Percentiles rank a stretch among this genome's conserved stretches.
phyloP scores from a whole-genome alignment of 2,329 filamentous ascomycete genomes.

The Arthroderma sp. region DNA sequence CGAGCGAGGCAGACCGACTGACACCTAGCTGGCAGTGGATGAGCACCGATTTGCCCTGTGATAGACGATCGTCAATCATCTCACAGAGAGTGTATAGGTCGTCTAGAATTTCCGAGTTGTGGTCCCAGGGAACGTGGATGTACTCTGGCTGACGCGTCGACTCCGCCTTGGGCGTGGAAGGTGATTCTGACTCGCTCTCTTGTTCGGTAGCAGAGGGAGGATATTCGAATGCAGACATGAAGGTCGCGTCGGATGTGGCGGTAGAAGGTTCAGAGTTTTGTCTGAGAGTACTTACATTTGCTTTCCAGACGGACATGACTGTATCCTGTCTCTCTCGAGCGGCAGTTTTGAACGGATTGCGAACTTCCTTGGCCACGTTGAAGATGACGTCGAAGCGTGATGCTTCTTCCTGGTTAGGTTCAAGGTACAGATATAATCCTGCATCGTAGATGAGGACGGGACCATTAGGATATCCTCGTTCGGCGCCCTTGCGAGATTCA shows the following conservation, averaged over 20 bases:
- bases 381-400: conserved; percentile 50
- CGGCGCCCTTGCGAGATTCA: conserved; percentile 50
- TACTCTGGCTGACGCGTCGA: conserved; percentile 44
- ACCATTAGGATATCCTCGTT: conserved; percentile 52
- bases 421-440: conserved; percentile 50
- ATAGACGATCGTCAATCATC: conserved; percentile 48
- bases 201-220: conserved; percentile 16
- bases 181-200: conserved; percentile 17
- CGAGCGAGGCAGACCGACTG: conserved; percentile 52
- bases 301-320: conserved; percentile 38
- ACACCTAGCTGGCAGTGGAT: conserved; percentile 55
- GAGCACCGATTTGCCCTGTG: conserved; percentile 47
- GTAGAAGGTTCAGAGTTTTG: conserved; percentile 33
- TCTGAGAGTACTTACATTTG: conserved; percentile 30
- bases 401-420: conserved; percentile 49
- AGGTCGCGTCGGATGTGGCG: conserved; percentile 35
- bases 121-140: conserved; percentile 54
- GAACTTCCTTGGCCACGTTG: conserved; percentile 54
- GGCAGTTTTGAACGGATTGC: conserved; percentile 42
- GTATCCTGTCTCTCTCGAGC: conserved; percentile 25
- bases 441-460: conserved; percentile 53
- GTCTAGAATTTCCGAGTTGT: conserved; percentile 55
- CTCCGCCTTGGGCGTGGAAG: conserved; percentile 24
- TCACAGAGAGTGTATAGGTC: conserved; percentile 49
- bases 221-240: conserved; percentile 40